These are phyloP conservation scores for Phlyctochytrium planicorne DNA, from an alignment of 192 early-diverging fungal species.

Conservation along the genomic window DNA sequence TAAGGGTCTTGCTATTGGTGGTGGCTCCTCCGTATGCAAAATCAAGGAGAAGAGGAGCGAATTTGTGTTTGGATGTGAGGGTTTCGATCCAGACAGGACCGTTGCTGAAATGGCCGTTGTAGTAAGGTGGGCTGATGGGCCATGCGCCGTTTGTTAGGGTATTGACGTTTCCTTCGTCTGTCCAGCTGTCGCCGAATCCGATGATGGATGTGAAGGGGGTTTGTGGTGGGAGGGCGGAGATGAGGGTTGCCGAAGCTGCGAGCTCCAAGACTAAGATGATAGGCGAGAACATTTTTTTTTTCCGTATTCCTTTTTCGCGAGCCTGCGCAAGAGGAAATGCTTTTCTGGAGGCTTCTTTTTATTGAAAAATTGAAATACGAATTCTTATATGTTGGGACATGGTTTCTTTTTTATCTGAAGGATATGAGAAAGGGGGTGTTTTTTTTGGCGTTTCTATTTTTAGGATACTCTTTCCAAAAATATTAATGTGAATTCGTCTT, in stretches of 20 bases:
- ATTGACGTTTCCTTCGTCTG: neutral
- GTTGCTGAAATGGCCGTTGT: constrained; percentile 46
- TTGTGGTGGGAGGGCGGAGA: neutral
- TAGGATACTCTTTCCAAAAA: too few relatives aligned
- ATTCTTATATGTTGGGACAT: too few relatives aligned
- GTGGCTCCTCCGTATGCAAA: constrained; percentile 48
- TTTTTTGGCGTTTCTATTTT: too few relatives aligned
- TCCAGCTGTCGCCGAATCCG: constrained; percentile 5
- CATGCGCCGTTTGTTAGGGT: neutral
- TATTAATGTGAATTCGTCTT: too few relatives aligned
- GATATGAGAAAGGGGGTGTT: too few relatives aligned
- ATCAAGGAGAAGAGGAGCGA: neutral
- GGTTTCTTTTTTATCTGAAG: too few relatives aligned
- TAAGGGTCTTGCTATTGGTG: constrained; percentile 16
- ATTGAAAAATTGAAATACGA: too few relatives aligned
- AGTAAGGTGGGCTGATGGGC: constrained; percentile 36
- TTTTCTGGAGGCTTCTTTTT: too few relatives aligned
- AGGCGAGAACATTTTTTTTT: too few relatives aligned
- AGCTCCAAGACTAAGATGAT: neutral
- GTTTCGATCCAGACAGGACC: constrained; percentile 48
- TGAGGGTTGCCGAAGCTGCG: neutral
- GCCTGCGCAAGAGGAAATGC: too few relatives aligned
- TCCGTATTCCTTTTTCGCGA: too few relatives aligned
- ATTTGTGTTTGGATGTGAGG: constrained; percentile 26
- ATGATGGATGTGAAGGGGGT: neutral